Evolutionary conservation across 2,329 filamentous ascomycete genomes (phyloP), one percentile per base, ranked within the genome.

Genomic region (Aspergillus sp.): DNA sequence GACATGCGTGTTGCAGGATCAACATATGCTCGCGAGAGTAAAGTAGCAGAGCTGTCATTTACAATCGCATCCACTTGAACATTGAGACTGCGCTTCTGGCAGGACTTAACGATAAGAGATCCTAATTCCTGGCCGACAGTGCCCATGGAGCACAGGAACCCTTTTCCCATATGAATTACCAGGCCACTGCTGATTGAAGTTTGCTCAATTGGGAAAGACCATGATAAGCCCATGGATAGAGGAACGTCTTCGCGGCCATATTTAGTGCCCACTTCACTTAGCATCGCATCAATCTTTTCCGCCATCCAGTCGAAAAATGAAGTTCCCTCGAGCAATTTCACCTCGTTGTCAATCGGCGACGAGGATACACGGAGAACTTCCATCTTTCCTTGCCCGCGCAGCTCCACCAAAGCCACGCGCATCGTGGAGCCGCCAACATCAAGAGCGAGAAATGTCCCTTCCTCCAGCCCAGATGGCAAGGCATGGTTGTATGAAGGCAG

Each of bases 251-350:
- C 70, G 6, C 73, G 69, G 17, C 71, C 72, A 44, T 74, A 77
- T 54, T 77, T 74, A 30, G 77, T 71, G 20, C 72, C 63, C 66
- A 75, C 70, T 59, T 73, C 61, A 68, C 70, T 70, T 48, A 87
- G 72, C 70, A 83, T 83, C 8, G 80, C 76, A 44, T 80, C 78
- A 56, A 88, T 86, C 59, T 81, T 80, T 48, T 77, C 77, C 5
- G 85, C 86, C 81, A 88, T 86, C 86, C 86, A 88, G 67, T 86
- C 84, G 67, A 88, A 88, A 69, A 88, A 88, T 1, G 77, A 74
- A 22, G 77, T 78, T 2, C 84, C 85, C 56, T 79, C 75, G 58
- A 87, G 71, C 46, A 78, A 71, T 51, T 84, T 82, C 49, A 86
- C 80, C 13, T 72, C 67, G 59, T 84, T 80, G 66, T 85, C 82